Conservation (phyloP, 163 green algal species). For the Scenedesmus sp. region DNA sequence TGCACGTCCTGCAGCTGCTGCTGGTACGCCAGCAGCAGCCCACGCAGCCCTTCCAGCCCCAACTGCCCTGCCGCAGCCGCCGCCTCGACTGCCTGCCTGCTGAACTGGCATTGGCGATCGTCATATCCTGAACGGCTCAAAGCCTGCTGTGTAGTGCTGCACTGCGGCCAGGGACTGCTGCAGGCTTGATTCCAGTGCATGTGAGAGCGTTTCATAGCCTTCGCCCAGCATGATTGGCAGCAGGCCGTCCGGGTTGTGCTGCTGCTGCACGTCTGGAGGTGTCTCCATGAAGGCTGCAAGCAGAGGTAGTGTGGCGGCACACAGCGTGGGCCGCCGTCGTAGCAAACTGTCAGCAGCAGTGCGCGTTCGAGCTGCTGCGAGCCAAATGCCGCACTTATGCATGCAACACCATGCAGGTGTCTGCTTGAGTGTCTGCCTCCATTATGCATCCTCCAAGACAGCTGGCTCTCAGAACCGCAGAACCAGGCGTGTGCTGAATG, state of each 20-base stretch:
- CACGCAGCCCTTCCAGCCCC: slow-evolving; percentile 20
- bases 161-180: slow-evolving; percentile 27
- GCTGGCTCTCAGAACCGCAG: no score
- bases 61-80: neutral
- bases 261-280: slow-evolving; percentile 45
- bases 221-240: slow-evolving; percentile 59
- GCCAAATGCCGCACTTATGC: no score
- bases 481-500: no score
- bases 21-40: slow-evolving; percentile 49
- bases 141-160: slow-evolving; percentile 32
- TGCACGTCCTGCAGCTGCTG: slow-evolving; percentile 59
- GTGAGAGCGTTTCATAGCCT: slow-evolving; percentile 32
- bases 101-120: slow-evolving; percentile 36
- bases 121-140: slow-evolving; percentile 52
- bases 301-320: neutral
- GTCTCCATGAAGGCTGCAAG: slow-evolving; percentile 59
- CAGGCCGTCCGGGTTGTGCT: slow-evolving; percentile 61
- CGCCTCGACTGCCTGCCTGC: neutral
- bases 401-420: no score
- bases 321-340: neutral
- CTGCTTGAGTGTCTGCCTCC: no score
- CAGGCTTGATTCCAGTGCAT: slow-evolving; percentile 24
- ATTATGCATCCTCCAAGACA: no score
- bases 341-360: neutral
- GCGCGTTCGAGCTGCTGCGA: no score